Conservation (phyloP, 2,329 filamentous ascomycete species). For the Thelonectria rubi region DNA sequence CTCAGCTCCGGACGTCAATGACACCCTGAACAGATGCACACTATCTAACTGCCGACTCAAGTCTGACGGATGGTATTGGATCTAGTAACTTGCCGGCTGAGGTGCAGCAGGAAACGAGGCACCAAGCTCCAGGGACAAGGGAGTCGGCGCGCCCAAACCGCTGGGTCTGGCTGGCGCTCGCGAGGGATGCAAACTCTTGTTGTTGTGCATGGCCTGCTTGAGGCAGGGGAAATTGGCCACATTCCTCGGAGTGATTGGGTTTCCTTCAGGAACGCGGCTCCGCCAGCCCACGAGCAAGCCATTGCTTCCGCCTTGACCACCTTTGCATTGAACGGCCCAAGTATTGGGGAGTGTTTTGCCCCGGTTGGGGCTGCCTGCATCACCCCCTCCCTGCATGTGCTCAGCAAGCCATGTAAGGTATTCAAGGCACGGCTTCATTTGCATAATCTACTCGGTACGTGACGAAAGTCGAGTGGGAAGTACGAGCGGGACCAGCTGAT, state of each 20-base stretch:
- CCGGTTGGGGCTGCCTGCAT: slow-evolving; percentile 24
- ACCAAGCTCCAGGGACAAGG: slow-evolving; percentile 16
- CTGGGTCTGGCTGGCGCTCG: slow-evolving; percentile 26
- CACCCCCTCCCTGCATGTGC: slow-evolving; percentile 36
- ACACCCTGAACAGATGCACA: slow-evolving; percentile 1
- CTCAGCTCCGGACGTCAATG: background rate
- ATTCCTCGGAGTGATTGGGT: slow-evolving; percentile 36
- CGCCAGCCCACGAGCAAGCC: slow-evolving; percentile 8
- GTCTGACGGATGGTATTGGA: slow-evolving; percentile 12
- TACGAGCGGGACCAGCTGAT: background rate
- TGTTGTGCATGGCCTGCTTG: slow-evolving; percentile 11
- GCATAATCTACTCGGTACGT: background rate
- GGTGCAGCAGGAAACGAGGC: slow-evolving; percentile 18
- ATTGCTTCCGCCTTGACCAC: slow-evolving; percentile 11
- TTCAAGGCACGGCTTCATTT: slow-evolving; percentile 15
- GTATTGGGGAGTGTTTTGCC: slow-evolving; percentile 13
- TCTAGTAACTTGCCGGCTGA: slow-evolving; percentile 17
- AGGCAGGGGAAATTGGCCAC: slow-evolving; percentile 33
- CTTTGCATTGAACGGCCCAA: slow-evolving; percentile 16
- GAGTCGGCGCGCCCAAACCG: slow-evolving; percentile 26
- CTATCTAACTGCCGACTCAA: slow-evolving; percentile 18
- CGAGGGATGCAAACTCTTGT: slow-evolving; percentile 27
- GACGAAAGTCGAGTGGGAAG: too few species aligned
- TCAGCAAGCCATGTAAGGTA: too few species aligned
- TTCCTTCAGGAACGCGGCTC: slow-evolving; percentile 32